Base-by-base conservation (phyloP, 2,329 filamentous ascomycete genomes). In the Pseudocercospora fijiensis region DNA sequence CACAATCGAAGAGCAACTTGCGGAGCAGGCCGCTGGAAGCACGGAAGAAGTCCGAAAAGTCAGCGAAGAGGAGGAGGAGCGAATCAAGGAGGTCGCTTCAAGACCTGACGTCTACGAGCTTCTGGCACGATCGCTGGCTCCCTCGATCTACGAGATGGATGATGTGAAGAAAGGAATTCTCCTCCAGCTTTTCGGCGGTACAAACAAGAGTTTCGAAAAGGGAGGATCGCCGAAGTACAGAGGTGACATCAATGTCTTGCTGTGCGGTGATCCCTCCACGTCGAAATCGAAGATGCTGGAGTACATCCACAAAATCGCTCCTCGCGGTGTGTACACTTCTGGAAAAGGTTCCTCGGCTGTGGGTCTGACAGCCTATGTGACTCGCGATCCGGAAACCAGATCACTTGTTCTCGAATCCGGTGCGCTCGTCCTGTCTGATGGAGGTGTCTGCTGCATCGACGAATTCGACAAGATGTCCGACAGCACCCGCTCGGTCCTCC, bases 101-200 rank as follows among this genome's bases (percentile, higher is more conserved):
- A 87, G 95, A 59, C 83, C 88, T 1, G 95, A 99, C 76, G 88
- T 99, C 60, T 99, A 99, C 76, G 93, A 99, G 22, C 85, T 99
- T 24, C 86, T 99, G 3, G 86, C 95, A 18, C 87, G 94, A 41
- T 98, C 94, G 1, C 82, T 99, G 27, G 95, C 95, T 1, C 95
- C 95, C 13, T 97, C 93, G 64, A 90, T 99, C 73, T 97, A 96
- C 80, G 95, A 99, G 78, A 90, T 96, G 88, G 95, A 99, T 70
- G 95, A 99, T 73, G 92, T 98, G 55, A 99, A 99, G 83, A 99
- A 99, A 80, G 95, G 95, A 10, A 97, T 99, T 66, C 83, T 99
- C 10, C 87, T 99, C 3, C 95, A 99, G 74, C 86, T 99, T 45
- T 99, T 99, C 75, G 94, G 95, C 41, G 95, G 95, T 62, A 96